Evolutionary conservation across 140 eudicot species (phyloP).

Genomic region (Stevia rebaudiana): DNA sequence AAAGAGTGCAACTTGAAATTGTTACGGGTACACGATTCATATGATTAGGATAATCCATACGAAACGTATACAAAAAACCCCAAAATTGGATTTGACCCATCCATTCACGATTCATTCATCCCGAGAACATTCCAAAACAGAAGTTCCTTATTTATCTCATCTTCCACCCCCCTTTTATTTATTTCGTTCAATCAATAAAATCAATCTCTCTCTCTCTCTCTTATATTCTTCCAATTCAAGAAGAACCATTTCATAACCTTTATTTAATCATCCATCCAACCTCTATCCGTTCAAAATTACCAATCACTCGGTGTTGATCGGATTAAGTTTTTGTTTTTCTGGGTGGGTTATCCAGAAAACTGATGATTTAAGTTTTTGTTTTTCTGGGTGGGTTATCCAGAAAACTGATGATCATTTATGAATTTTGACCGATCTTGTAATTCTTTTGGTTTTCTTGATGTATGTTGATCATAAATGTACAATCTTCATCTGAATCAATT

Average conservation of each 20-base stretch:
- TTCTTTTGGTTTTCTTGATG: conserved; percentile 32
- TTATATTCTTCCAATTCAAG: conserved; percentile 12
- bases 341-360: conserved; percentile 21
- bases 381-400: conserved; percentile 26
- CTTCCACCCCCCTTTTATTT: conserved; percentile 20
- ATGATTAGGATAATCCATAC: neutral
- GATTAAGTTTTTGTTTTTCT: conserved; percentile 17
- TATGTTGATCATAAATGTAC: conserved; percentile 42
- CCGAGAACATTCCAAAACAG: conserved; percentile 12
- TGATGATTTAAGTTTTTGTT: conserved; percentile 12
- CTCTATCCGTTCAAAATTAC: conserved; percentile 14
- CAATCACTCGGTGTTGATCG: conserved; percentile 25
- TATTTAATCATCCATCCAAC: conserved; percentile 19
- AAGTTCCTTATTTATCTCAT: conserved; percentile 34
- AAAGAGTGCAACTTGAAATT: no score
- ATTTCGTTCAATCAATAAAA: conserved; percentile 19
- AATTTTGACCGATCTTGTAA: conserved; percentile 42
- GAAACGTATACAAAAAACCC: conserved; percentile 20
- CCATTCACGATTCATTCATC: conserved; percentile 20
- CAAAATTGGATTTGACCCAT: conserved; percentile 23
- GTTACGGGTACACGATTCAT: no score
- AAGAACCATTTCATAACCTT: conserved; percentile 8
- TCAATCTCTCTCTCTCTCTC: conserved; percentile 7
- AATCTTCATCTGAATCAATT: conserved; percentile 23
- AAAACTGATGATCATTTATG: conserved; percentile 20